A percentile compares a stretch with the other conserved stretches of the same genome.
Evolutionary conservation across 1,139 yeast species (phyloP).

Genomic region (Sugiyamaella novakii): DNA sequence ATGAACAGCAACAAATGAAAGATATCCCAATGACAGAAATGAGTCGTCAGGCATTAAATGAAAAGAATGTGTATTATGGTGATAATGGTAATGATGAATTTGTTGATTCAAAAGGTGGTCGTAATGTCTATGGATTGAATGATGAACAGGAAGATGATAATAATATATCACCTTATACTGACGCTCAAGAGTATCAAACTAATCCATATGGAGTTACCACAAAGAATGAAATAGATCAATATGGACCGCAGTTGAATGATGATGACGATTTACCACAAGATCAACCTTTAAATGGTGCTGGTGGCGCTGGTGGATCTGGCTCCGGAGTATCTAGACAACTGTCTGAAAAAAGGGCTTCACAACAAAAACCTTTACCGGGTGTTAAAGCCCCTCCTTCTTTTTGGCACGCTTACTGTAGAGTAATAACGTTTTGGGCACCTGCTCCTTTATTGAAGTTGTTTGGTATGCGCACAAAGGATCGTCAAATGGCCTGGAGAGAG

Average conservation of each 20-base stretch:
- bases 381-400: conserved; percentile 49
- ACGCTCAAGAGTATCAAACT: conserved; percentile 26
- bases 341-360: conserved; percentile 8
- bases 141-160: conserved; percentile 49
- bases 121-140: conserved; percentile 61
- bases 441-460: conserved; percentile 66
- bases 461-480: conserved; percentile 76
- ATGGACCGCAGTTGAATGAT: conserved; percentile 10
- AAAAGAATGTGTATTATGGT: conserved; percentile 24
- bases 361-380: conserved; percentile 20
- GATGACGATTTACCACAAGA: conserved; percentile 10
- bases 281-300: conserved; percentile 18
- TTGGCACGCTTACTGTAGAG: conserved; percentile 82
- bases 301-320: conserved; percentile 7
- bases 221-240: conserved; percentile 11
- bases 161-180: conserved; percentile 7
- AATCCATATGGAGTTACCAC: conserved; percentile 14
- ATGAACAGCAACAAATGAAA: conserved; percentile 8
- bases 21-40: conserved; percentile 27
- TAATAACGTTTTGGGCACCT: conserved; percentile 91
- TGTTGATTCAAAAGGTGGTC: conserved; percentile 45
- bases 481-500: conserved; percentile 97
- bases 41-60: conserved; percentile 10
- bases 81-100: conserved; percentile 22
- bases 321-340: background rate